phyloP scores from a whole-genome alignment of 345 rosid species.

The Bruguiera sexangula region DNA sequence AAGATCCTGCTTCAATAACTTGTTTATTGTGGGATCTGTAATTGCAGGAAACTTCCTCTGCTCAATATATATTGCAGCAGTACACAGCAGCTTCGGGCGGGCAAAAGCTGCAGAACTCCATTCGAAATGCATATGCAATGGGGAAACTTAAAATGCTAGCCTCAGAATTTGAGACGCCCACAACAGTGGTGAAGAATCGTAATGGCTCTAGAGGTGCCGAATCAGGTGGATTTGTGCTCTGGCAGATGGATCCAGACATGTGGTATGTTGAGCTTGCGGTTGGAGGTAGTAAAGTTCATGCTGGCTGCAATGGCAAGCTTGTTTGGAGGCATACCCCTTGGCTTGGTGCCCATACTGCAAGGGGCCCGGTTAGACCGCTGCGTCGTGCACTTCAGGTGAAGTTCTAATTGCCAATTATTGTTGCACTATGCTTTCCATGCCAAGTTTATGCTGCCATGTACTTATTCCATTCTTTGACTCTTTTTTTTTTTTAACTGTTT shows the following conservation, averaged over 20 bases:
- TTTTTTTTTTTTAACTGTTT: conserved; percentile 6
- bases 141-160: conserved; percentile 78
- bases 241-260: conserved; percentile 98
- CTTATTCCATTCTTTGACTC: neutral
- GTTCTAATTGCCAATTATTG: neutral
- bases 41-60: conserved; percentile 77
- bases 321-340: conserved; percentile 96
- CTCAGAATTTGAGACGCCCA: conserved; percentile 71
- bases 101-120: conserved; percentile 69
- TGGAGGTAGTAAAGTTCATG: conserved; percentile 79
- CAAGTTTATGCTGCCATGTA: neutral
- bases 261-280: conserved; percentile 93
- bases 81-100: conserved; percentile 92
- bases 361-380: conserved; percentile 87
- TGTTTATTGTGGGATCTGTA: neutral
- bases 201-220: conserved; percentile 53
- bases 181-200: conserved; percentile 62
- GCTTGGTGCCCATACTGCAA: conserved; percentile 84
- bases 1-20: neutral
- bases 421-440: neutral
- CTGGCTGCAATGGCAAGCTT: conserved; percentile 88
- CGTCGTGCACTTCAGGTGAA: conserved; percentile 90
- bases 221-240: conserved; percentile 87
- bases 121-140: conserved; percentile 80
- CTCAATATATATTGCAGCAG: conserved; percentile 87